Base-by-base conservation (phyloP, 2,329 filamentous ascomycete genomes). In the Lachnellula willkommii region DNA sequence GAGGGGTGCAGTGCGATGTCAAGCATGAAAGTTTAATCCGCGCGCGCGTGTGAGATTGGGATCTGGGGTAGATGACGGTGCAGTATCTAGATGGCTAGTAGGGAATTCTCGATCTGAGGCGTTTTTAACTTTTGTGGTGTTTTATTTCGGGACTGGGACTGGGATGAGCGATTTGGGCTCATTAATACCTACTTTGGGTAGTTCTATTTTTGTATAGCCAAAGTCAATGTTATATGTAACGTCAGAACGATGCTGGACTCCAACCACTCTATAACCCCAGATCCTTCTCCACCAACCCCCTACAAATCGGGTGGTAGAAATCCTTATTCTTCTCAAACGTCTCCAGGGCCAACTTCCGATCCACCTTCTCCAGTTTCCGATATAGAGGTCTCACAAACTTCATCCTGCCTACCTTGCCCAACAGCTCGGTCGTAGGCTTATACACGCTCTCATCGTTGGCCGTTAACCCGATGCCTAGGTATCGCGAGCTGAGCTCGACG, bases 231-330 rank as follows among this genome's bases (percentile, higher is more conserved):
- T 9, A 32, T 9, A 32, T 32, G 28, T 8, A 32, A 32, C 28
- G 28, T 8, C 9, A 32, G 28, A 42, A 12, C 0, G 6, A 42
- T 42, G 15, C 39, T 42, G 4, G 15, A 20, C 39, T 42, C 15
- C 39, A 11, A 32, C 28, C 11, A 3, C 28, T 32, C 4, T 20
- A 42, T n/a, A 42, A 20, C n/a, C 47, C 43, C 54, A 95, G 73
- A 71, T 95, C 89, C 79, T 95, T 96, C 74, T 90, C 88, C 2
- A 95, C 84, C 84, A 95, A 88, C 7, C 78, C 82, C 59, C 83
- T 82, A 71, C 92, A 96, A 65, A 97, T 96, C 2, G 94, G 94
- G 69, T 97, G 93, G 70, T 97, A 99, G 69, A 97, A 97, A 60
- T 91, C 86, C 73, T 81, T 88, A 71, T 96, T 87, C 79, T 87